These are phyloP conservation scores for Backusella tarrabulga DNA, from an alignment of 192 early-diverging fungal species.

Conservation along the genomic window DNA sequence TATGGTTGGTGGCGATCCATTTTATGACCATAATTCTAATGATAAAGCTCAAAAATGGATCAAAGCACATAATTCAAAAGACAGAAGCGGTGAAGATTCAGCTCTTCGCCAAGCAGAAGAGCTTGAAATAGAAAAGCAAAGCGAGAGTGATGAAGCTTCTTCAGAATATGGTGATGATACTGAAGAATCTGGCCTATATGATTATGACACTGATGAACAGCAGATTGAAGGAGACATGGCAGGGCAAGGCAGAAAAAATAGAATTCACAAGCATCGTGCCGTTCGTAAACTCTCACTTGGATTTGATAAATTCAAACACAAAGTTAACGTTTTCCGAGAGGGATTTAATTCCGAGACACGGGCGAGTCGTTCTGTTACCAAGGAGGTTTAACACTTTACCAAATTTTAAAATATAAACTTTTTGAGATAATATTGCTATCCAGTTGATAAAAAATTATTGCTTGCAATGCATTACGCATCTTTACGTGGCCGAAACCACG, in stretches of 20 bases:
- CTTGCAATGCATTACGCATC: neutral
- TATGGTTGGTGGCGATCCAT: slow-evolving; percentile 29
- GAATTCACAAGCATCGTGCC: slow-evolving; percentile 15
- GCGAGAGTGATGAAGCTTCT: neutral
- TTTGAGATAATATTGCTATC: neutral
- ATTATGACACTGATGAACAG: neutral
- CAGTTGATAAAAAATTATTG: neutral
- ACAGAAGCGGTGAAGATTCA: neutral
- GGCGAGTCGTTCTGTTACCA: slow-evolving; percentile 14
- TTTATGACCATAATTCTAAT: slow-evolving; percentile 14
- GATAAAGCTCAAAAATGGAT: slow-evolving; percentile 19
- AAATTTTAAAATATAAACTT: neutral
- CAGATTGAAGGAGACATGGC: slow-evolving; percentile 5
- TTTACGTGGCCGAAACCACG: neutral
- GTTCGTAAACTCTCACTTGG: slow-evolving; percentile 21
- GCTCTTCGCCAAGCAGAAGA: neutral
- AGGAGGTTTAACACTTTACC: slow-evolving; percentile 3
- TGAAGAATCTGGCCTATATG: neutral
- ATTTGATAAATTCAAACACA: slow-evolving; percentile 14
- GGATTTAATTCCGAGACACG: slow-evolving; percentile 28
- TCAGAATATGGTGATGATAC: neutral
- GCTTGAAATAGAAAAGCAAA: neutral
- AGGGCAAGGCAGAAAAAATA: neutral
- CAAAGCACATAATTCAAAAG: neutral
- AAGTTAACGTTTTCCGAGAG: slow-evolving; percentile 15